Evolutionary conservation across 306 rosid species (phyloP).

Genomic region (Betula pendula): DNA sequence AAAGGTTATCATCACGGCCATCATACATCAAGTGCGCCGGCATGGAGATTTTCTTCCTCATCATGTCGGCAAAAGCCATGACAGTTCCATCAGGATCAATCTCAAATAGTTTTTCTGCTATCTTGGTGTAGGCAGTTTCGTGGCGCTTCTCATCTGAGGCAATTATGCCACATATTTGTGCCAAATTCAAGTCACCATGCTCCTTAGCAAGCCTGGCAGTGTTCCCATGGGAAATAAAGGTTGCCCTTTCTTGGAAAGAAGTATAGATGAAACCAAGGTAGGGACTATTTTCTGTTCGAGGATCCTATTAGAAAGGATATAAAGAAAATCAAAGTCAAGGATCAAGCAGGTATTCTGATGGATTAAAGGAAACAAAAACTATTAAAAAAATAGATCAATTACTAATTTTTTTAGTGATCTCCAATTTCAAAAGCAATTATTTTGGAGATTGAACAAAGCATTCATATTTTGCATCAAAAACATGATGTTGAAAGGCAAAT

Average conservation of each 20-base stretch:
- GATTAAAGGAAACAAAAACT: background rate
- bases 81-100: conserved; percentile 82
- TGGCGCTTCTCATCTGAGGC: conserved; percentile 95
- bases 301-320: conserved; percentile 50
- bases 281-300: conserved; percentile 85
- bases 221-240: conserved; percentile 90
- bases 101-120: conserved; percentile 81
- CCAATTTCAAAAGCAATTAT: background rate
- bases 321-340: conserved; percentile 1
- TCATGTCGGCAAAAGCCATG: conserved; percentile 82
- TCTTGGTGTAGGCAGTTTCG: conserved; percentile 90
- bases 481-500: background rate
- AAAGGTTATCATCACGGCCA: conserved; percentile 71
- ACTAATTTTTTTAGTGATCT: background rate
- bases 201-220: conserved; percentile 94
- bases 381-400: background rate
- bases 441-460: background rate
- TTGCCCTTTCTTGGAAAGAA: conserved; percentile 92
- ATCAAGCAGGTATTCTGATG: background rate
- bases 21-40: conserved; percentile 94
- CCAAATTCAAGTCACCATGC: conserved; percentile 74
- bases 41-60: conserved; percentile 90
- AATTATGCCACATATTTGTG: conserved; percentile 86
- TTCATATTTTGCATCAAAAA: background rate
- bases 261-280: conserved; percentile 91